Evolutionary conservation across 2,329 filamentous ascomycete genomes (phyloP), one percentile per base, ranked within the genome.

Genomic region (Microsporum canis): DNA sequence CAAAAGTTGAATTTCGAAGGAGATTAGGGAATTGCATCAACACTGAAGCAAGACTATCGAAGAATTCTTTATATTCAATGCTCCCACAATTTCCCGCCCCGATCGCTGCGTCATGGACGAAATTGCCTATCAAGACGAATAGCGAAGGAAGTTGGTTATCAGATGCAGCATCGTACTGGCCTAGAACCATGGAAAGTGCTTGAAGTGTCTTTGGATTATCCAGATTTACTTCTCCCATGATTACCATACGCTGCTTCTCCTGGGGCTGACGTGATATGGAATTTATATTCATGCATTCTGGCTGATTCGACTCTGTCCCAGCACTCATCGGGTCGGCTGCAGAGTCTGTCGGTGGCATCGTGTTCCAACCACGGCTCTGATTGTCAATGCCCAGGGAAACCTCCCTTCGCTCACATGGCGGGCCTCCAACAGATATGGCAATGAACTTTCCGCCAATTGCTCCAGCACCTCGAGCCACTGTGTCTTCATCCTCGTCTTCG

Each of bases 31-130:
- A 97, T 66, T 97, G 91, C 5, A 88, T 81, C 4, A 99, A 80
- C 0, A 89, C 82, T 1, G 86, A 85, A 2, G 94, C 92, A 10
- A 99, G 82, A 6, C 86, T 84, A 75, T 99, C 91, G 72, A 97
- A 96, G 71, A 88, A 87, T 75, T 97, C 94, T 77, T 97, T 97
- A 77, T 96, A 97, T 75, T 95, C 91, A 67, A 97, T 91, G 73
- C 89, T 92, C 41, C 89, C 89, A 27, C 91, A 53, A 73, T 88
- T 91, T 41, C 89, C 89, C 29, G 87, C 86, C 49, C 82, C 86
- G 69, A 86, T 79, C 59, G 78, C 77, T 27, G 83, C 79, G 66
- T 79, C 77, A 53, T 78, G 80, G 60, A 80, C 79, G 69, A 99
- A 97, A 72, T 94, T 95, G 41, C 94, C 94, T 55, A 89, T 84